A percentile compares a stretch with the other conserved stretches of the same genome.
phyloP scores from a whole-genome alignment of 768 basidiomycete genomes.

The Lepiota brunneoincarnata region DNA sequence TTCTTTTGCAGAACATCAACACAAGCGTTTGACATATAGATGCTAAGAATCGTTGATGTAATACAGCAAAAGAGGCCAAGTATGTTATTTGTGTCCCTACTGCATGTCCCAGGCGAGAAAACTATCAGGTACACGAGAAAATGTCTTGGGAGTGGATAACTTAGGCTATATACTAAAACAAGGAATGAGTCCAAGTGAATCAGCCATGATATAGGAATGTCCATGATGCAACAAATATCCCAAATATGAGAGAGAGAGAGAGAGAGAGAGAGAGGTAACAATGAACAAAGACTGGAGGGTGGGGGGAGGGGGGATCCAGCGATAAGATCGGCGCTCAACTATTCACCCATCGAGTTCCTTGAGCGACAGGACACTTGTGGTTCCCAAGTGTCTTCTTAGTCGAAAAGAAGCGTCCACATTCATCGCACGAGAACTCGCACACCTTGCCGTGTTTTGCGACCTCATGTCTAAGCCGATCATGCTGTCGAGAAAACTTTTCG shows the following conservation, averaged over 20 bases:
- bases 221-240: conserved; percentile 9
- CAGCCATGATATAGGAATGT: not conserved
- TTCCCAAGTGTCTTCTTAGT: conserved; percentile 50
- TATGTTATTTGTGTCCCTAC: too few species aligned
- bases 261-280: conserved; percentile 2
- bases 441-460: conserved; percentile 56
- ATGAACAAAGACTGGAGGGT: not conserved
- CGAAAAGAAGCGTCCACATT: conserved; percentile 54
- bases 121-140: not conserved
- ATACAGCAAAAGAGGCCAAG: too few species aligned
- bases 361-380: conserved; percentile 54
- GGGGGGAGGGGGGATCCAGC: not conserved
- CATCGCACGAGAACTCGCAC: conserved; percentile 51
- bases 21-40: too few species aligned
- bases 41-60: too few species aligned
- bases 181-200: not conserved
- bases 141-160: not conserved
- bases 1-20: too few species aligned
- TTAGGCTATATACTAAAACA: not conserved
- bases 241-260: conserved; percentile 6
- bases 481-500: conserved; percentile 54
- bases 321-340: conserved; percentile 16
- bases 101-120: not conserved
- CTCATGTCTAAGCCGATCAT: conserved; percentile 56
- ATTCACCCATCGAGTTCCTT: conserved; percentile 47